Evolutionary conservation across 2,329 filamentous ascomycete genomes (phyloP).

Genomic region (Pseudopithomyces chartarum): DNA sequence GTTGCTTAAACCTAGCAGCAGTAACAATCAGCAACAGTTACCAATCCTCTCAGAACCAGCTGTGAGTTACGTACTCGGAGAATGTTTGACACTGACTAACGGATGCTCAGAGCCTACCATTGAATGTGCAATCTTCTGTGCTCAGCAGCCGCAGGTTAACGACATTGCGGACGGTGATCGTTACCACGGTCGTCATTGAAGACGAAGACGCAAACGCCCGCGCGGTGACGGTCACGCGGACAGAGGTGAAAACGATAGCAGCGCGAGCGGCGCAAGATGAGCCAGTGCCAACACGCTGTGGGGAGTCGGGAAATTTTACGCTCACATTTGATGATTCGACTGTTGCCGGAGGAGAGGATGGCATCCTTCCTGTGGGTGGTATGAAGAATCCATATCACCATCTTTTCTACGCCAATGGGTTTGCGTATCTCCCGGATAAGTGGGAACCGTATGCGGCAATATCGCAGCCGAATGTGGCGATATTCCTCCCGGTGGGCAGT

Average conservation of each 20-base stretch:
- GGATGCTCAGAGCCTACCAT: not conserved
- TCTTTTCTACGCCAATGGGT: constrained; percentile 57
- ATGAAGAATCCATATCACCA: constrained; percentile 57
- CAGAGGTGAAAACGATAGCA: not conserved
- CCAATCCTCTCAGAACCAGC: not conserved
- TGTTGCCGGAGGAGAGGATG: constrained; percentile 29
- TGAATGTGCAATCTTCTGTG: not conserved
- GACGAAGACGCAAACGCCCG: constrained; percentile 5
- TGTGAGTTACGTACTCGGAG: not conserved
- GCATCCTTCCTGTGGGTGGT: constrained; percentile 44
- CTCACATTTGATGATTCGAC: constrained; percentile 34
- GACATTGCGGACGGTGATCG: constrained; percentile 6
- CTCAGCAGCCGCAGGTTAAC: not conserved
- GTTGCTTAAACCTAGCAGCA: constrained; percentile 13
- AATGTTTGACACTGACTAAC: not conserved
- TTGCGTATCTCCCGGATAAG: constrained; percentile 53
- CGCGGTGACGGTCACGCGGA: constrained; percentile 4
- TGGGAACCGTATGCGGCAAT: constrained; percentile 51
- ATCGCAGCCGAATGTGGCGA: constrained; percentile 54
- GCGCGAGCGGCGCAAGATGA: not conserved
- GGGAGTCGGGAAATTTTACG: constrained; percentile 53
- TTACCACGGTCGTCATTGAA: constrained; percentile 11
- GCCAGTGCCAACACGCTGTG: constrained; percentile 40
- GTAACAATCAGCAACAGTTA: not conserved
- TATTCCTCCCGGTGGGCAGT: constrained; percentile 50